Base-by-base conservation (phyloP, 495 filamentous ascomycete species). In the Xylaria flabelliformis region DNA sequence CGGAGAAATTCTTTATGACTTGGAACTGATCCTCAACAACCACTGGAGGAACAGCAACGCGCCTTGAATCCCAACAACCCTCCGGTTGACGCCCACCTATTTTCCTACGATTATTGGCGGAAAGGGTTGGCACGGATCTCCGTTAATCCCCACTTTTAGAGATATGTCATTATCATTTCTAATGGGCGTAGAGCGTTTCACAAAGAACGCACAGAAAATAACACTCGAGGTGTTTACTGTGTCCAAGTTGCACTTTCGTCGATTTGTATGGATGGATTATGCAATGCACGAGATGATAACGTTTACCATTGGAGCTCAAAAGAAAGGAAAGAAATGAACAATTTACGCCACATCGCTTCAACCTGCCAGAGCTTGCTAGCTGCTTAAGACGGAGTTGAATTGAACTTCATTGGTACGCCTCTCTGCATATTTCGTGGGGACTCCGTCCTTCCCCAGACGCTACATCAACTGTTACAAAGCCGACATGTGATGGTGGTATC, bases 1-100 rank as follows among this genome's bases (percentile, higher is more conserved):
- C 69, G 69, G 69, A 71, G 69, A 71, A 64, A 71, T 64, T 56
- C 13, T 64, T n/a, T 26, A 64, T 36, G 17, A 34, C 21, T 71
- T 71, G 61, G 61, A 42, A 64, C 50, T 53, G 12, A 71, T 64
- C 46, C 59, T 42, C 34, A 48, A 64, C 32, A 61, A 64, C 13
- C 26, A 62, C 68, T 64, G 48, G 69, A 51, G 61, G 65, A 26
- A 56, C 19, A 67, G 39, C 46, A 36, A 51, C 42, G 46, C 46
- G 24, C 29, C 48, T 39, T 7, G 10, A 55, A 15, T 26, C 39
- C 42, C 39, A 70, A 63, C 68, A 13, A 36, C 68, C 19, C n/a
- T 44, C 21, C 44, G 41, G 58, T 56, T 64, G 46, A 56, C 44
- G 36, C 41, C 67, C 19, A 29, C 53, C 59, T n/a, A 51, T 32